These are phyloP conservation scores for Juglanconis sp. DNA, from an alignment of 2,329 filamentous ascomycete genomes.

Conservation along the genomic window DNA sequence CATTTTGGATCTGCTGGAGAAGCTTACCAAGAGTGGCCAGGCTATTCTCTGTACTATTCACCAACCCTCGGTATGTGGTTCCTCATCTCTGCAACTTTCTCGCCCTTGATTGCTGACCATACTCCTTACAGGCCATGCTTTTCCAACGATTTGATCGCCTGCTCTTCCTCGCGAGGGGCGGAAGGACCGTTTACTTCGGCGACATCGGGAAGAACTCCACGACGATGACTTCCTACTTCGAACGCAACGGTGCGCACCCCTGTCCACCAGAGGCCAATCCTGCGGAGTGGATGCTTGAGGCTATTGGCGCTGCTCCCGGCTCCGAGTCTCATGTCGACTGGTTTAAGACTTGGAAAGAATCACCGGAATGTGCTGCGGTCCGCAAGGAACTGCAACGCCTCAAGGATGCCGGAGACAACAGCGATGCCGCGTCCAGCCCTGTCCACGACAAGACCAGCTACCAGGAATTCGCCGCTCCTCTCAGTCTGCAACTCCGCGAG, in stretches of 20 bases:
- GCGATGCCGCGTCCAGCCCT: conserved; percentile 17
- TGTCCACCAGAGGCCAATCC: conserved; percentile 72
- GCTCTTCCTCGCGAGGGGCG: conserved; percentile 70
- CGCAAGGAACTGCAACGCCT: conserved; percentile 57
- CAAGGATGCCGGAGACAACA: conserved; percentile 34
- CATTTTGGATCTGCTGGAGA: conserved; percentile 79
- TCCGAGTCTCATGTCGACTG: conserved; percentile 63
- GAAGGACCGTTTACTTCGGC: conserved; percentile 74
- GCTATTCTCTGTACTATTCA: conserved; percentile 94
- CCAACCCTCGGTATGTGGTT: conserved; percentile 62
- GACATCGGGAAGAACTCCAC: conserved; percentile 70
- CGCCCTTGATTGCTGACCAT: background rate
- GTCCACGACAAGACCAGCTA: conserved; percentile 38
- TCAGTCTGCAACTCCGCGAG: conserved; percentile 56
- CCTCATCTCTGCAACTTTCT: background rate
- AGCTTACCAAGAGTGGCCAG: conserved; percentile 79
- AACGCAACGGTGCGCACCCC: conserved; percentile 62
- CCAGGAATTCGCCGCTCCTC: conserved; percentile 69
- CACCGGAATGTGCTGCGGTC: conserved; percentile 53
- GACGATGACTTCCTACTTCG: conserved; percentile 71
- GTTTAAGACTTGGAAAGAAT: conserved; percentile 60
- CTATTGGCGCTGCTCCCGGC: conserved; percentile 62
- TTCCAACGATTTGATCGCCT: conserved; percentile 84
- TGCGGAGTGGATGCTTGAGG: conserved; percentile 74
- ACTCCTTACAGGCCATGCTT: conserved; percentile 60